Conservation (phyloP, 805 yeast genomes). For the Hanseniaspora lachancei region DNA sequence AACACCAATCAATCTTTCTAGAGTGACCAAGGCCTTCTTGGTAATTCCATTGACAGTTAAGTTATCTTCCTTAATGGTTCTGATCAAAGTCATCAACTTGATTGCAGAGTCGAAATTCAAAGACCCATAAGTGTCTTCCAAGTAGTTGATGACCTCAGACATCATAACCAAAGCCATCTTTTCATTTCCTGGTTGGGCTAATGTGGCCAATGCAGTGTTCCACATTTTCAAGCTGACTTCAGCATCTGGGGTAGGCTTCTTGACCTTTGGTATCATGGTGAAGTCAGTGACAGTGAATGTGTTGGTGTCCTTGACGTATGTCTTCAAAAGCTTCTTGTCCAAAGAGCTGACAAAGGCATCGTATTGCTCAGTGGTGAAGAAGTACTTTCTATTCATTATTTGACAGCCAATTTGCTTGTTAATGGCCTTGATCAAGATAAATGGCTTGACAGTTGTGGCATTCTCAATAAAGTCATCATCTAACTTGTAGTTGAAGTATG, state of each 20-base stretch:
- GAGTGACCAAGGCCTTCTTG: constrained; percentile 55
- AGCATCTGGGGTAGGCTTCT: constrained; percentile 56
- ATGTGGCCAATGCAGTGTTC: constrained; percentile 41
- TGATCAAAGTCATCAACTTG: constrained; percentile 40
- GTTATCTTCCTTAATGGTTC: constrained; percentile 19
- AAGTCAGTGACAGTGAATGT: constrained; percentile 52
- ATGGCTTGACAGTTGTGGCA: constrained; percentile 28
- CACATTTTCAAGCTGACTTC: constrained; percentile 61
- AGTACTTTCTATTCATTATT: constrained; percentile 40
- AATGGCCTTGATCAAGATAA: constrained; percentile 48
- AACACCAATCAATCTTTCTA: constrained; percentile 69
- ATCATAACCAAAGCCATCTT: constrained; percentile 52
- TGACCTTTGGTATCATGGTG: constrained; percentile 61
- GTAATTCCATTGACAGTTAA: constrained; percentile 48
- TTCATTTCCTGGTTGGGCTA: constrained; percentile 12
- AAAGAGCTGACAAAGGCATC: constrained; percentile 24
- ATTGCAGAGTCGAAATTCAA: constrained; percentile 24
- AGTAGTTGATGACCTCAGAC: constrained; percentile 54
- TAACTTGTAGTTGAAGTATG: constrained; percentile 52
- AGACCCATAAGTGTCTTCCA: constrained; percentile 72
- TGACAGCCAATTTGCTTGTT: constrained; percentile 77
- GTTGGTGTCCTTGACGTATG: constrained; percentile 24
- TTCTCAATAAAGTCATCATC: constrained; percentile 36
- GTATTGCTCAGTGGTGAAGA: constrained; percentile 31
- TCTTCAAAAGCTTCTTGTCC: constrained; percentile 29